Evolutionary conservation across 352 stramenopile species (phyloP).

Genomic region (Pythium rhizo-oryzae): DNA sequence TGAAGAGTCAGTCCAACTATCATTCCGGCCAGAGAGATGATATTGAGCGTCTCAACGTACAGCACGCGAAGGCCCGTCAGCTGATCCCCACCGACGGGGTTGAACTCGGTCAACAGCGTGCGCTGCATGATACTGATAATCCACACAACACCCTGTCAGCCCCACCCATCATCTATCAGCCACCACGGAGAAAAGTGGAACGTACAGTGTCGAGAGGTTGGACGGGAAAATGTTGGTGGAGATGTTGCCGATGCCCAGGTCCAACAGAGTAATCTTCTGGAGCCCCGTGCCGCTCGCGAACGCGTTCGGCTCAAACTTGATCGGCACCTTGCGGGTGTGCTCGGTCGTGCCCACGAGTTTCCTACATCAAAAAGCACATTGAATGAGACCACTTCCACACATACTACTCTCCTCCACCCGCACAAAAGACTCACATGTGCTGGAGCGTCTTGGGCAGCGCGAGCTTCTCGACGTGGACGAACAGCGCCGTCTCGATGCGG

Average conservation of each 20-base stretch:
- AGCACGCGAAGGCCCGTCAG: constrained; percentile 54
- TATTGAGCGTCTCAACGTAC: constrained; percentile 36
- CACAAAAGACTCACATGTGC: constrained; percentile 51
- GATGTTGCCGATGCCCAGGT: constrained; percentile 65
- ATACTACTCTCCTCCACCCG: neutral
- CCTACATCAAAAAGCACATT: constrained; percentile 27
- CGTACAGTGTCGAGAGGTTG: constrained; percentile 60
- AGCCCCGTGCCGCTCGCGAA: constrained; percentile 50
- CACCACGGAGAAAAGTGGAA: neutral
- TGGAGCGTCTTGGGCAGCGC: constrained; percentile 49
- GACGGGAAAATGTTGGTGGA: constrained; percentile 66
- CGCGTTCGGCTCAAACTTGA: constrained; percentile 53
- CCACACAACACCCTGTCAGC: neutral
- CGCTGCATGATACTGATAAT: constrained; percentile 61
- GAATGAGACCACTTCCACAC: neutral
- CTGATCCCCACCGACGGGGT: constrained; percentile 45
- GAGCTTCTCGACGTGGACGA: constrained; percentile 57
- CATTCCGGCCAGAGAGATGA: neutral
- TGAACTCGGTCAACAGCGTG: constrained; percentile 60
- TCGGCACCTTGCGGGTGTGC: constrained; percentile 53
- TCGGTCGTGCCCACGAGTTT: constrained; percentile 60
- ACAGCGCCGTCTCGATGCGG: constrained; percentile 60
- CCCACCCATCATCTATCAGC: neutral
- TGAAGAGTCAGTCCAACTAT: neutral
- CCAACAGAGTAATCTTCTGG: constrained; percentile 59